Evolutionary conservation across 163 green algal genomes (phyloP).

Genomic region (Prototheca wickerhamii): DNA sequence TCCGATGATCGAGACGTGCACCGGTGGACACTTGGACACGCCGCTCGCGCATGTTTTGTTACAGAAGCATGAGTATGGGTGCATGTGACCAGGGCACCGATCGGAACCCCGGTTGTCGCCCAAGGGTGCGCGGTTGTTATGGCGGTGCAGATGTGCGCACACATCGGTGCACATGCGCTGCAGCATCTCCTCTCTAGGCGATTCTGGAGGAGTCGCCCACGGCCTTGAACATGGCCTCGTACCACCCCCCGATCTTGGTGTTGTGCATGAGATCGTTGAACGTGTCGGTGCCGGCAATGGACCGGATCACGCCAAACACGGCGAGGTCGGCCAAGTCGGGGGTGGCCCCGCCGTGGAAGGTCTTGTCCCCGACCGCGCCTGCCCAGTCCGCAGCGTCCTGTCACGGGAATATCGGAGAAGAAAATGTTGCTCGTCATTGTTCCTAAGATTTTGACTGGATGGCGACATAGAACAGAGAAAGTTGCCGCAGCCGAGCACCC

Average conservation of each 20-base stretch:
- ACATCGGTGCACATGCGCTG: no score
- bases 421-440: no score
- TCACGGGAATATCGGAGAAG: not conserved
- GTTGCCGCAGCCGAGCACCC: no score
- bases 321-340: slow-evolving; percentile 87
- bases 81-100: no score
- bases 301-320: slow-evolving; percentile 86
- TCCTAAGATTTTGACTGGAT: no score
- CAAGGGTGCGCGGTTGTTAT: no score
- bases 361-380: slow-evolving; percentile 24
- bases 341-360: slow-evolving; percentile 60
- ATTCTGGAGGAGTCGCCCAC: slow-evolving; percentile 41
- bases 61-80: no score
- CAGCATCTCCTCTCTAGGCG: not conserved
- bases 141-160: not conserved
- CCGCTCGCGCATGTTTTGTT: no score
- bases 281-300: slow-evolving; percentile 67
- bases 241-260: slow-evolving; percentile 59
- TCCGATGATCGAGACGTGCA: no score
- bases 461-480: no score
- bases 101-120: no score
- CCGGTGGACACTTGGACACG: no score
- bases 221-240: slow-evolving; percentile 54
- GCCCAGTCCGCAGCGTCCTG: slow-evolving; percentile 64
- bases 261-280: slow-evolving; percentile 81